phyloP scores from a whole-genome alignment of 768 basidiomycete species.

The Lactarius pseudohatsudake region DNA sequence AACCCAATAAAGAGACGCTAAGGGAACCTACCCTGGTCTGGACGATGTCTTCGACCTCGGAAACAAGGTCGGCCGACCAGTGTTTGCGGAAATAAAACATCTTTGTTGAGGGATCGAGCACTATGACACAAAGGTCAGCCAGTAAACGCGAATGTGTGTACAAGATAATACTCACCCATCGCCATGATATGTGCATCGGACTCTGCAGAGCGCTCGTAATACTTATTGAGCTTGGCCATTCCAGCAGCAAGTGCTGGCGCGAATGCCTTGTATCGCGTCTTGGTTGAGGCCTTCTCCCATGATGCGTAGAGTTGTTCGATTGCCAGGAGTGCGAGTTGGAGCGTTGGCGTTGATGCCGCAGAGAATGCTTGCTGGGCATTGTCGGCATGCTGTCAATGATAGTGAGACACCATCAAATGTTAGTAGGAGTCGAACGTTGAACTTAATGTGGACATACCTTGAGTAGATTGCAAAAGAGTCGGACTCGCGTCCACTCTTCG shows the following conservation, averaged over 20 bases:
- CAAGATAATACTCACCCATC: not conserved
- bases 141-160: too few species aligned
- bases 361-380: not conserved
- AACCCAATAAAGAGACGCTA: too few species aligned
- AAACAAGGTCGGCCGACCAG: not conserved
- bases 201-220: not conserved
- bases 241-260: not conserved
- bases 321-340: not conserved
- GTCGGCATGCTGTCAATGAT: not conserved
- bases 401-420: too few species aligned
- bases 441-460: too few species aligned
- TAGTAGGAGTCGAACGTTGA: too few species aligned
- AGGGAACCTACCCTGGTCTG: not conserved
- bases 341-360: not conserved
- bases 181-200: not conserved
- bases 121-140: not conserved
- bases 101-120: not conserved
- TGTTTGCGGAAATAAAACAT: not conserved
- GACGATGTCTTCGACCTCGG: not conserved
- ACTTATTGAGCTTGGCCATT: not conserved
- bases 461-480: too few species aligned
- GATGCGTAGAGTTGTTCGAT: not conserved
- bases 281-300: not conserved
- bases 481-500: too few species aligned
- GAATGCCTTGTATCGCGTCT: accelerated